These are phyloP conservation scores for Melampsora americana DNA, from an alignment of 1,284 basidiomycete genomes.

Conservation along the genomic window DNA sequence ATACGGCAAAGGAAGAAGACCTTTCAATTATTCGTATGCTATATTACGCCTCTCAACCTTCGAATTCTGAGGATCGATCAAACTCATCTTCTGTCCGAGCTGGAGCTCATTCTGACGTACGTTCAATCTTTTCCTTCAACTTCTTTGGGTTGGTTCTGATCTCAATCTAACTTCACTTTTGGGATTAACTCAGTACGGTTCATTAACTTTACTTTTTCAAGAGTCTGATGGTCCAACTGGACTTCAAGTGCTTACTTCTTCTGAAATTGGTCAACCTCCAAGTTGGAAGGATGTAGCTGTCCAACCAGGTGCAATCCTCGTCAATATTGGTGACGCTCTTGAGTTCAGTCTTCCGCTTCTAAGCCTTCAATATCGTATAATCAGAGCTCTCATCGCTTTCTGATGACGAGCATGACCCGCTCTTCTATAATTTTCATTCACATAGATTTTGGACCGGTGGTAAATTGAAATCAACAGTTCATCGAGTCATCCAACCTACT, in stretches of 20 bases:
- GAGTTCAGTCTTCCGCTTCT: background rate
- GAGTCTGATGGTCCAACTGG: conserved; percentile 13
- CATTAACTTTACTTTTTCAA: conserved; percentile 5
- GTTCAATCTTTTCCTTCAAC: background rate
- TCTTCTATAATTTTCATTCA: background rate
- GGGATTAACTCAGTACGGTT: background rate
- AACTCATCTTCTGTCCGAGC: background rate
- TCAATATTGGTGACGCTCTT: conserved; percentile 9
- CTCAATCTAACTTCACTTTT: background rate
- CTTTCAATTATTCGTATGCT: background rate
- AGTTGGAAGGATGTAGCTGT: conserved; percentile 1
- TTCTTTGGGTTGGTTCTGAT: background rate
- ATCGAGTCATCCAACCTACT: conserved; percentile 14
- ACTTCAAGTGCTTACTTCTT: conserved; percentile 7
- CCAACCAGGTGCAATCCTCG: conserved; percentile 1
- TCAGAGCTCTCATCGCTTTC: too few species aligned
- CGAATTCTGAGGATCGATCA: background rate
- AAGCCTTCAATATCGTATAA: background rate
- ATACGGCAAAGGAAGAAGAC: background rate
- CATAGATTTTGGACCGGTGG: conserved; percentile 9
- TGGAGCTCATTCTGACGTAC: conserved; percentile 4
- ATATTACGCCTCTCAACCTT: conserved; percentile 6
- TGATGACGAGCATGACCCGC: background rate
- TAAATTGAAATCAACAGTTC: conserved; percentile 2
- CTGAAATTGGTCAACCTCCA: background rate